phyloP scores from a whole-genome alignment of 129 eudicot species.

The Tagetes patula region DNA sequence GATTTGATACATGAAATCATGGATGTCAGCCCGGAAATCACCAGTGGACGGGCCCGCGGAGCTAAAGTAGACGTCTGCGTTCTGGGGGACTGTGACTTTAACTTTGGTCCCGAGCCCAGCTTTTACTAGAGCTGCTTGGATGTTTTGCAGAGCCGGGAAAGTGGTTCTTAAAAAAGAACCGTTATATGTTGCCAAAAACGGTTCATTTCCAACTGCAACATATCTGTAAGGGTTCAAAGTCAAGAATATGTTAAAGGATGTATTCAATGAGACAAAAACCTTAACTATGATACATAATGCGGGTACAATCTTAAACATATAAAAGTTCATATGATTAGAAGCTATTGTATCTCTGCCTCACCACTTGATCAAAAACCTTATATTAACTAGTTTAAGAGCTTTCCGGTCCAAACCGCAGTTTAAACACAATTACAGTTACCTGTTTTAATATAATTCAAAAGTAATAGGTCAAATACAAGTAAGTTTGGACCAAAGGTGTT shows the following conservation, averaged over 20 bases:
- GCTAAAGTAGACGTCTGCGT: constrained; percentile 80
- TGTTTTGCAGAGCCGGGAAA: constrained; percentile 69
- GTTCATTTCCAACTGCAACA: constrained; percentile 93
- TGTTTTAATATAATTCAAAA: not conserved
- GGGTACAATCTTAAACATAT: not conserved
- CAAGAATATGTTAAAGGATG: not conserved
- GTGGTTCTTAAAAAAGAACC: constrained; percentile 65
- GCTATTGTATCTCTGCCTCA: not conserved
- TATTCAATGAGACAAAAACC: not conserved
- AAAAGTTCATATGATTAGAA: not conserved
- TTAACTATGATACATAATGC: not conserved
- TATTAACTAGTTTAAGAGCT: not conserved
- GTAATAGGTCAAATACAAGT: not conserved
- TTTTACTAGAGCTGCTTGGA: constrained; percentile 73
- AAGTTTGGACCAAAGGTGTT: constrained; percentile 14
- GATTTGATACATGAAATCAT: constrained; percentile 58
- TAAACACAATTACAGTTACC: constrained; percentile 1
- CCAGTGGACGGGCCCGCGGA: constrained; percentile 63
- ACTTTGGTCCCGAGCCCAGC: constrained; percentile 69
- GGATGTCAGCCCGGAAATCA: constrained; percentile 74
- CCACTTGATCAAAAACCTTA: not conserved
- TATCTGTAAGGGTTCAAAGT: constrained; percentile 43
- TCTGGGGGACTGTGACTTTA: constrained; percentile 77
- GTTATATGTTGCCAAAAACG: constrained; percentile 64
- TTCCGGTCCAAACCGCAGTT: not conserved